Evolutionary conservation across 345 rosid species (phyloP).

Genomic region (Lepidium didymum): DNA sequence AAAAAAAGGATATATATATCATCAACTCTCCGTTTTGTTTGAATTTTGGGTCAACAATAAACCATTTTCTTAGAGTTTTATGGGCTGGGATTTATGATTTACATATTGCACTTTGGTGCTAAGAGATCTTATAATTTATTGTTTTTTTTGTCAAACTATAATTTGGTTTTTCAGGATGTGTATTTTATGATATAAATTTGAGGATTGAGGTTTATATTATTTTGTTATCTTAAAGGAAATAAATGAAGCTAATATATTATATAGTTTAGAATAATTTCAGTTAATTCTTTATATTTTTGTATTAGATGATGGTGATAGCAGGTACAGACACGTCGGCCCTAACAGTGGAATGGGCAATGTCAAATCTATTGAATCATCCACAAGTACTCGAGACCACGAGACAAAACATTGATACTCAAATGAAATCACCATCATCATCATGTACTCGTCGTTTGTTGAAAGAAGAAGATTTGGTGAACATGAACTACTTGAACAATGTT

Average conservation of each 20-base stretch:
- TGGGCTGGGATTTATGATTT: background rate
- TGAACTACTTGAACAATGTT: conserved; percentile 24
- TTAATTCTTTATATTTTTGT: background rate
- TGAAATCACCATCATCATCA: background rate
- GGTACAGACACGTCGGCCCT: conserved; percentile 26
- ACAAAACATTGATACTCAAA: conserved; percentile 14
- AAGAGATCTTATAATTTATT: background rate
- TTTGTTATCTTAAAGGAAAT: background rate
- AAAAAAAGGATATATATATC: background rate
- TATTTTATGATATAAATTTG: background rate
- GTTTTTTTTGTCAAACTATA: too few species aligned
- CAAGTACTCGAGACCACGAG: conserved; percentile 13
- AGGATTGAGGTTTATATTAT: background rate
- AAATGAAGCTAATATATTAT: background rate
- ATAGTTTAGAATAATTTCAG: background rate
- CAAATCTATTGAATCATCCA: conserved; percentile 22
- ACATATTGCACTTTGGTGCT: background rate
- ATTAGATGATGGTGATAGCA: conserved; percentile 36
- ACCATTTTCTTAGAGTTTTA: background rate
- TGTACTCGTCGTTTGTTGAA: conserved; percentile 11
- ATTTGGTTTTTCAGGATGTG: background rate
- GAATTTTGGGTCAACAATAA: background rate
- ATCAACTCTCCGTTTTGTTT: background rate
- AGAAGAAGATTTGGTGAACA: conserved; percentile 26
- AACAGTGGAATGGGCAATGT: conserved; percentile 31